Percentiles rank a stretch among this genome's conserved stretches.
These are phyloP conservation scores for Scutellaria minor DNA, from an alignment of 257 asterid genomes.

Conservation along the genomic window DNA sequence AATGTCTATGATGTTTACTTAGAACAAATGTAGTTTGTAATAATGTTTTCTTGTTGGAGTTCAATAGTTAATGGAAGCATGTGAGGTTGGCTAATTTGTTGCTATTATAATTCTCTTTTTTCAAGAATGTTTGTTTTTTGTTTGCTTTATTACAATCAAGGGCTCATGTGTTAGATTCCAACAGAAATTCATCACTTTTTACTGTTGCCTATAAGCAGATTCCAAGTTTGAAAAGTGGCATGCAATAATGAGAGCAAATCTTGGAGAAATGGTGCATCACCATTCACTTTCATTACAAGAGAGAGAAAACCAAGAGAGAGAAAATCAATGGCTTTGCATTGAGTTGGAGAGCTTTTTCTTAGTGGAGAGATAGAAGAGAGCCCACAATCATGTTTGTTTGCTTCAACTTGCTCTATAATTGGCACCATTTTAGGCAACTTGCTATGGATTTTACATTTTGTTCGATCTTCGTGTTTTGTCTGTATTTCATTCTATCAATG, in stretches of 20 bases:
- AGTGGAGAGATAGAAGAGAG: constrained; percentile 52
- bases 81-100: constrained; percentile 28
- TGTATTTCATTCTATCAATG: not conserved
- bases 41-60: constrained; percentile 31
- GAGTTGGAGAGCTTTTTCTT: constrained; percentile 40
- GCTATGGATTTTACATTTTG: constrained; percentile 6
- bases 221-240: constrained; percentile 40
- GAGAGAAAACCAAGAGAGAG: not conserved
- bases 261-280: constrained; percentile 34
- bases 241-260: constrained; percentile 49
- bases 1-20: constrained; percentile 18
- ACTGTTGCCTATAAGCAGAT: constrained; percentile 48
- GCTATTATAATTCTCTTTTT: not conserved
- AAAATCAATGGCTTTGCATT: constrained; percentile 41
- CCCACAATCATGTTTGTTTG: constrained; percentile 48
- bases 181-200: constrained; percentile 42
- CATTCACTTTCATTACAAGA: constrained; percentile 27
- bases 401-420: constrained; percentile 37
- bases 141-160: constrained; percentile 44
- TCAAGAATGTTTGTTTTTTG: constrained; percentile 23
- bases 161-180: constrained; percentile 43
- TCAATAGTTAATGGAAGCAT: constrained; percentile 35
- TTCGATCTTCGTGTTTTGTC: no score
- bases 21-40: not conserved
- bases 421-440: constrained; percentile 37